Conservation (phyloP, 148 eudicot genomes). For the Euryodendron excelsum region DNA sequence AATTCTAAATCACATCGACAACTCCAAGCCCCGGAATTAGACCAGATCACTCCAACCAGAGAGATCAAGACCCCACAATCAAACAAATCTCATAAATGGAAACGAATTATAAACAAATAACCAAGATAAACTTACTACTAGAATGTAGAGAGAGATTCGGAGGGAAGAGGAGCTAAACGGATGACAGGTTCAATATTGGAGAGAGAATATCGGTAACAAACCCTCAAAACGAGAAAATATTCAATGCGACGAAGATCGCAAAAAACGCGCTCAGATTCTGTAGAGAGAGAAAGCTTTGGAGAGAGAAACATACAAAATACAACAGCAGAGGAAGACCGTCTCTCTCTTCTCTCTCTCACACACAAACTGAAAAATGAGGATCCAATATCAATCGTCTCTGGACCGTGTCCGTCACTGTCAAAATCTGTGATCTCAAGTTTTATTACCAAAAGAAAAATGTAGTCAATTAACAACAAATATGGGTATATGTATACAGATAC, state of each 20-base stretch:
- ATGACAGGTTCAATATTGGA: background rate
- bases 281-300: background rate
- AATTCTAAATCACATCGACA: no score
- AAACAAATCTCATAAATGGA: background rate
- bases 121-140: background rate
- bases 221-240: background rate
- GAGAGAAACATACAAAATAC: background rate
- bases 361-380: no score
- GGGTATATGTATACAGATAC: no score
- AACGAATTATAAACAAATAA: background rate
- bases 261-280: background rate
- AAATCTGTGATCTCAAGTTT: no score
- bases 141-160: background rate
- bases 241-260: background rate
- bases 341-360: conserved; percentile 2
- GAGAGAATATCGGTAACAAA: conserved; percentile 6
- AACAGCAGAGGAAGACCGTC: background rate
- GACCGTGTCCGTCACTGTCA: no score
- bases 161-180: background rate
- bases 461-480: no score
- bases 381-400: no score
- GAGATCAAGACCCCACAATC: background rate
- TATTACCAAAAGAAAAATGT: no score
- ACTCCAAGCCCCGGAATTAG: background rate
- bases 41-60: background rate